These are phyloP conservation scores for Volutella citrinella DNA, from an alignment of 2,329 filamentous ascomycete genomes.

Conservation along the genomic window DNA sequence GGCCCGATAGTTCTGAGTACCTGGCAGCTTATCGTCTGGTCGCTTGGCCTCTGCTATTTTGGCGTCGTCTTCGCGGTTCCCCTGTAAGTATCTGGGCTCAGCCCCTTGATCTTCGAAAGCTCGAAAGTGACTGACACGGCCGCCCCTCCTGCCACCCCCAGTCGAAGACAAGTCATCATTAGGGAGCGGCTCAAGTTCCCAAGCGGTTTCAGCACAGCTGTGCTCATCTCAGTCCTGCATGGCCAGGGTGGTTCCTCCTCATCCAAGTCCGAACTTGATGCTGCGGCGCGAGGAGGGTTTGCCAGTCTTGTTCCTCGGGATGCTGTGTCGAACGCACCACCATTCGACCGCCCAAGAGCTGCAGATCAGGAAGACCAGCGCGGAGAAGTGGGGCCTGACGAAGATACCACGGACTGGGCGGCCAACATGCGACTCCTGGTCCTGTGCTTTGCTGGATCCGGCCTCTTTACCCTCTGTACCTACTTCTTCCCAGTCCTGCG, in stretches of 20 bases:
- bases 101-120: not conserved
- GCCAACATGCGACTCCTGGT: slow-evolving; percentile 54
- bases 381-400: slow-evolving; percentile 28
- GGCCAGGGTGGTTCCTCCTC: slow-evolving; percentile 46
- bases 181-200: slow-evolving; percentile 90
- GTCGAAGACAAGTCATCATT: slow-evolving; percentile 85
- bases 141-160: too few species aligned
- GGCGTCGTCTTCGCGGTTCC: slow-evolving; percentile 96
- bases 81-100: slow-evolving; percentile 47
- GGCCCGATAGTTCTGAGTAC: slow-evolving; percentile 71
- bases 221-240: slow-evolving; percentile 89
- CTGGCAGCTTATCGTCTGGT: slow-evolving; percentile 83
- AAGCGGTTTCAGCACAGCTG: slow-evolving; percentile 89
- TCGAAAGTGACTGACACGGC: slow-evolving; percentile 5
- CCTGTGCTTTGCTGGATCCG: slow-evolving; percentile 57
- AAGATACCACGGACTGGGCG: slow-evolving; percentile 33
- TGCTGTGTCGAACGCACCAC: too few species aligned
- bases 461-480: slow-evolving; percentile 71
- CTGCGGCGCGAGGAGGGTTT: slow-evolving; percentile 37
- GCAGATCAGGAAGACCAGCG: slow-evolving; percentile 32
- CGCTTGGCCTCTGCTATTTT: slow-evolving; percentile 90
- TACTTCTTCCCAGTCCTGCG: slow-evolving; percentile 88
- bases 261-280: slow-evolving; percentile 32
- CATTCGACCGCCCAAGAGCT: slow-evolving; percentile 9
- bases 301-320: slow-evolving; percentile 40